Percentiles rank a stretch among this genome's conserved stretches.
Evolutionary conservation across 257 asterid species (phyloP).

Genomic region (Penstemon davidsonii): DNA sequence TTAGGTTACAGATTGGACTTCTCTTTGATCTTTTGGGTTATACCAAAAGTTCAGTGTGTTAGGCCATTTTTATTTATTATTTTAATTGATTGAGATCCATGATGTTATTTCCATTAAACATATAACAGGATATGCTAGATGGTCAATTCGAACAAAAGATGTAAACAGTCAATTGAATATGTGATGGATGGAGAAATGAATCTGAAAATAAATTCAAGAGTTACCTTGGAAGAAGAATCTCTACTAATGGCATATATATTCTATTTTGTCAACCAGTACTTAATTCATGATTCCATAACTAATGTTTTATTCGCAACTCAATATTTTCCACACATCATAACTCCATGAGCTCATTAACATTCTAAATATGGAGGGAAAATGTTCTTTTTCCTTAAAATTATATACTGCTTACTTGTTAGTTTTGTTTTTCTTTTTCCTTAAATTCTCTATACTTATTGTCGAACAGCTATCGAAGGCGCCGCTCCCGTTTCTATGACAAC

Average conservation of each 20-base stretch:
- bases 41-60: neutral
- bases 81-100: neutral
- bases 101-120: constrained; percentile 4
- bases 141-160: neutral
- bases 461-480: constrained; percentile 70
- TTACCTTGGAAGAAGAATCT: neutral
- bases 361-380: neutral
- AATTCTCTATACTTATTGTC: constrained; percentile 24
- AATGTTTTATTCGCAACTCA: neutral
- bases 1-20: neutral
- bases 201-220: neutral
- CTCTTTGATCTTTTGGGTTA: neutral
- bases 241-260: neutral
- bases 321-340: too few species aligned
- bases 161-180: neutral
- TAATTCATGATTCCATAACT: neutral
- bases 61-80: too few species aligned
- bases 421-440: constrained; percentile 5
- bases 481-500: constrained; percentile 68
- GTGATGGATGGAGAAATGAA: neutral
- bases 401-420: neutral
- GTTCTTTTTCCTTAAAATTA: neutral
- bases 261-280: neutral
- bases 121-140: neutral
- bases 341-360: neutral